A percentile compares a stretch with the other conserved stretches of the same genome.
Evolutionary conservation across 495 filamentous ascomycete species (phyloP).

Genomic region (Tuber microsphaerosporum): DNA sequence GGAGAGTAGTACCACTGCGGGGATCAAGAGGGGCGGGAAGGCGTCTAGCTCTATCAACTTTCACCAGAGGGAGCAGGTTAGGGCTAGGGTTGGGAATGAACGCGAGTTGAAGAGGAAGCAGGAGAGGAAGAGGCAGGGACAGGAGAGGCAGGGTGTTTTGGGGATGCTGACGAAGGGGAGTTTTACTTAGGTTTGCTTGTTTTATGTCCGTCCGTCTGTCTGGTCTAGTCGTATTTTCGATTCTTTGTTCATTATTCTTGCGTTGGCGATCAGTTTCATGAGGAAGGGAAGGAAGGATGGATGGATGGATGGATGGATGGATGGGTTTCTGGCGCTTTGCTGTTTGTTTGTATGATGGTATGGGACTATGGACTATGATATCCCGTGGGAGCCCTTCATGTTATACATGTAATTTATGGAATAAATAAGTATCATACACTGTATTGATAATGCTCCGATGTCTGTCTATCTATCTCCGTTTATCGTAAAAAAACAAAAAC

Average conservation of each 20-base stretch:
- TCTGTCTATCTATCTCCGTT: not conserved
- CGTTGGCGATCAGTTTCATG: not conserved
- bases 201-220: not conserved
- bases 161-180: slow-evolving; percentile 27
- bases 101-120: slow-evolving; percentile 60
- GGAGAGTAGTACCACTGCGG: slow-evolving; percentile 45
- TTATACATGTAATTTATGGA: not conserved
- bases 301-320: not conserved
- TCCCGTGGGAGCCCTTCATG: not conserved
- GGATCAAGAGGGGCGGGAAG: slow-evolving; percentile 63
- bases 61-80: slow-evolving; percentile 60
- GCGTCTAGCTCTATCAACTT: slow-evolving; percentile 67
- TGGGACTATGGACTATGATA: not conserved
- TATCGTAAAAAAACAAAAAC: not conserved
- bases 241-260: not conserved
- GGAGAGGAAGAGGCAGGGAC: slow-evolving; percentile 58
- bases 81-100: slow-evolving; percentile 52
- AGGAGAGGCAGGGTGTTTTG: slow-evolving; percentile 45
- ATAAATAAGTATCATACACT: not conserved
- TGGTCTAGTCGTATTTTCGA: not conserved
- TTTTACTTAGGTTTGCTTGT: slow-evolving; percentile 14
- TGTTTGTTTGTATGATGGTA: not conserved
- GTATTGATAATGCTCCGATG: not conserved
- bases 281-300: not conserved
- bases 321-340: not conserved